phyloP scores from a whole-genome alignment of 305 asterid species.

The Stenogyne calaminthoides region DNA sequence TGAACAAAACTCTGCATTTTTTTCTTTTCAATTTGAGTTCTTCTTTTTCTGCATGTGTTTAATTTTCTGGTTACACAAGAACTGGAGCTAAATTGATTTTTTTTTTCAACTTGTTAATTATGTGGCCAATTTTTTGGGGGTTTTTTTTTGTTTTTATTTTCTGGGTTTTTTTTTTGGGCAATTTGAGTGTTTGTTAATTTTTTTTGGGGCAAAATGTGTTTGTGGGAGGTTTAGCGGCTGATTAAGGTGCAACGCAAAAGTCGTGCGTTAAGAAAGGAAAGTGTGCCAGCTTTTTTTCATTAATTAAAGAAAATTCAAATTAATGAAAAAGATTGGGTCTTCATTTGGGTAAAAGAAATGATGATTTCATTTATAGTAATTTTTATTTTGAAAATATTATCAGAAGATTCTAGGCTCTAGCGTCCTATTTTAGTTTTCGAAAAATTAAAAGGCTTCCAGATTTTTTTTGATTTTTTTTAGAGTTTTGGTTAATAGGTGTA shows the following conservation, averaged over 20 bases:
- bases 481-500: background rate
- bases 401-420: conserved; percentile 10
- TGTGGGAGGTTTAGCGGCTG: conserved; percentile 14
- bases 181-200: background rate
- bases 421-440: background rate
- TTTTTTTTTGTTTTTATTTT: background rate
- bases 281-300: background rate
- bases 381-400: background rate
- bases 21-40: background rate
- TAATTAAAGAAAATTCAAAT: background rate
- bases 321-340: background rate
- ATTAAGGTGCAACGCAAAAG: background rate
- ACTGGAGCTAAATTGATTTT: conserved; percentile 14
- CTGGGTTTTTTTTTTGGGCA: background rate
- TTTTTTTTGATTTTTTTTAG: background rate
- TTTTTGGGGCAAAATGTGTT: conserved; percentile 28
- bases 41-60: conserved; percentile 33
- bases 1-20: background rate
- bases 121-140: background rate
- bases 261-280: conserved; percentile 12
- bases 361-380: background rate
- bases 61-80: background rate
- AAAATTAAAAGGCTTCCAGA: background rate
- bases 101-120: background rate
- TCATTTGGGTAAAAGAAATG: background rate